Evolutionary conservation across 495 filamentous ascomycete species (phyloP).

Genomic region (Penicillium chermesinum): DNA sequence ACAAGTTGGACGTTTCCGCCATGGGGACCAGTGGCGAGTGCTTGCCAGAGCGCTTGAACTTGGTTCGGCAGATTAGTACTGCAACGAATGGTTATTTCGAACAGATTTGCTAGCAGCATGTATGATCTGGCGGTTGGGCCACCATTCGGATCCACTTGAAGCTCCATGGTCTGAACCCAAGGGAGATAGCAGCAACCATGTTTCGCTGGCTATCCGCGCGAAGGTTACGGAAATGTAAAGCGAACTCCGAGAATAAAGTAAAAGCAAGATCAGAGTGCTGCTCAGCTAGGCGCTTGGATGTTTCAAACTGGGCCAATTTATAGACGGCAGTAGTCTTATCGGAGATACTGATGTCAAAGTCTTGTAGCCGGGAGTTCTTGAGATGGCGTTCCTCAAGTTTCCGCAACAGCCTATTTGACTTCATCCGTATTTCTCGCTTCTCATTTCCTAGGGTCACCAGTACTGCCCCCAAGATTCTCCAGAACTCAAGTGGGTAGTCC

Average conservation of each 20-base stretch:
- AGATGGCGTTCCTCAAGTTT: constrained; percentile 79
- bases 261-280: constrained; percentile 86
- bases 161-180: constrained; percentile 91
- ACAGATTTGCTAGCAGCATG: constrained; percentile 90
- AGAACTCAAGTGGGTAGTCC: constrained; percentile 79
- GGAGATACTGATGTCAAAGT: constrained; percentile 96
- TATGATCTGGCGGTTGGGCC: constrained; percentile 87
- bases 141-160: constrained; percentile 91
- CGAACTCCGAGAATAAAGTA: constrained; percentile 91
- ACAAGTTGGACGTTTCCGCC: constrained; percentile 93
- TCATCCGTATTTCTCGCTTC: constrained; percentile 78
- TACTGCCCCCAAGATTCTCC: constrained; percentile 81
- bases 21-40: constrained; percentile 86
- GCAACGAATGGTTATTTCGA: constrained; percentile 92
- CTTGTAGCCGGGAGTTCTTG: constrained; percentile 83
- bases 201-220: constrained; percentile 78
- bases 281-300: constrained; percentile 82
- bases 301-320: constrained; percentile 94
- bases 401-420: constrained; percentile 78
- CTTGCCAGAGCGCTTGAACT: constrained; percentile 96
- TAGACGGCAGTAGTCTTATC: constrained; percentile 98
- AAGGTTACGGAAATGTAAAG: constrained; percentile 80
- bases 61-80: constrained; percentile 87
- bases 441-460: constrained; percentile 89
- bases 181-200: constrained; percentile 92